Conservation (phyloP, 176 grass and related monocot species). For the Neostapfia colusana region DNA sequence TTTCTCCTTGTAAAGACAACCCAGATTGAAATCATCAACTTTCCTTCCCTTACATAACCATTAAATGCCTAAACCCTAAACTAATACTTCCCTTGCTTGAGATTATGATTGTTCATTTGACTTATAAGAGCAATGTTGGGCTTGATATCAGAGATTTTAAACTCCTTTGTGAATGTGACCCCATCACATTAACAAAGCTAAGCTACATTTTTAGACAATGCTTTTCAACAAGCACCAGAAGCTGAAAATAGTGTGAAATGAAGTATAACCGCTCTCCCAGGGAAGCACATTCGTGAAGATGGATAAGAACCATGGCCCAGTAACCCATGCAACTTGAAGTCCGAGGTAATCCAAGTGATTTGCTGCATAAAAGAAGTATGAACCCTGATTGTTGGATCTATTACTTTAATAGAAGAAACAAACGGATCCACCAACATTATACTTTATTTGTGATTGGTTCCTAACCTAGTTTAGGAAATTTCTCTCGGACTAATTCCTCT, state of each 20-base stretch:
- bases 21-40: slow-evolving; percentile 1
- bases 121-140: neutral
- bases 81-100: slow-evolving; percentile 18
- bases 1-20: slow-evolving; percentile 16
- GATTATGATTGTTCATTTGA: neutral
- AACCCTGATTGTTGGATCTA: slow-evolving; percentile 33
- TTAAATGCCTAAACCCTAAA: neutral
- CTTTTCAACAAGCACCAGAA: slow-evolving; percentile 29
- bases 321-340: slow-evolving; percentile 95
- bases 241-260: slow-evolving; percentile 37
- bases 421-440: slow-evolving; percentile 14
- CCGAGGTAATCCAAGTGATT: slow-evolving; percentile 94
- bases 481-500: slow-evolving; percentile 90
- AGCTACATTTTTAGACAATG: slow-evolving; percentile 16
- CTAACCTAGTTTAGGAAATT: slow-evolving; percentile 96
- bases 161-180: slow-evolving; percentile 1
- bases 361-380: slow-evolving; percentile 61
- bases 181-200: slow-evolving; percentile 11
- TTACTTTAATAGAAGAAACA: slow-evolving; percentile 23
- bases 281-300: slow-evolving; percentile 99
- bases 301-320: slow-evolving; percentile 97
- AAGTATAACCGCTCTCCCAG: slow-evolving; percentile 97
- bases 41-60: neutral
- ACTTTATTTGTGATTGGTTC: slow-evolving; percentile 31
- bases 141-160: slow-evolving; percentile 13